These are phyloP conservation scores for Cyberlindnera lachancei DNA, from an alignment of 805 yeast genomes.

Conservation along the genomic window DNA sequence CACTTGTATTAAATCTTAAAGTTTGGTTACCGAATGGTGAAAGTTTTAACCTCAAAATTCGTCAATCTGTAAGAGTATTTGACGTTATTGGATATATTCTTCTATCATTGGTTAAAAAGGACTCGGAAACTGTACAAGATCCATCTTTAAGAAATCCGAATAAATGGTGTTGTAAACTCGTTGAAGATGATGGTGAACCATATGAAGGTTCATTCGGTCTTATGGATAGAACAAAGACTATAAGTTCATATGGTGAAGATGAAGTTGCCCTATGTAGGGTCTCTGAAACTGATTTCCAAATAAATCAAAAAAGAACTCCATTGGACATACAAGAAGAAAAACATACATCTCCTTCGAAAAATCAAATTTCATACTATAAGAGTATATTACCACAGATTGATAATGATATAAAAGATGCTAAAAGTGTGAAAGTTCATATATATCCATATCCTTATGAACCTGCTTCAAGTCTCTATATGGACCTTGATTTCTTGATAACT, in stretches of 20 bases:
- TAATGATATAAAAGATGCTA: constrained; percentile 20
- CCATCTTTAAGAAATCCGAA: constrained; percentile 40
- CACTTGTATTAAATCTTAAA: constrained; percentile 17
- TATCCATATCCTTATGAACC: constrained; percentile 28
- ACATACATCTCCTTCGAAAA: constrained; percentile 34
- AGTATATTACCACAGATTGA: constrained; percentile 27
- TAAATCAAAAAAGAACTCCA: constrained; percentile 25
- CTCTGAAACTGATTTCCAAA: constrained; percentile 32
- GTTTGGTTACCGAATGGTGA: constrained; percentile 22
- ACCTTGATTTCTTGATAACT: constrained; percentile 26
- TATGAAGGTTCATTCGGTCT: constrained; percentile 89
- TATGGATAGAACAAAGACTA: constrained; percentile 56
- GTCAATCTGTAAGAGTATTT: constrained; percentile 36
- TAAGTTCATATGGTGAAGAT: constrained; percentile 69
- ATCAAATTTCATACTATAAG: constrained; percentile 29
- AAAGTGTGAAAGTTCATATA: constrained; percentile 23
- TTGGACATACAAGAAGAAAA: constrained; percentile 24
- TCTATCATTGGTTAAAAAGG: constrained; percentile 11
- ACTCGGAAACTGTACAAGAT: background rate
- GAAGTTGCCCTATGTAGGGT: constrained; percentile 75
- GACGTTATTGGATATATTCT: constrained; percentile 50
- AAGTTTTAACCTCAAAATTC: constrained; percentile 21
- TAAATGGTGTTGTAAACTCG: constrained; percentile 68
- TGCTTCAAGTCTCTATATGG: constrained; percentile 20
- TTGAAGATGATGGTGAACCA: constrained; percentile 90